These are phyloP conservation scores for Pseudogymnoascus sp. DNA, from an alignment of 2,329 filamentous ascomycete genomes.

Conservation along the genomic window DNA sequence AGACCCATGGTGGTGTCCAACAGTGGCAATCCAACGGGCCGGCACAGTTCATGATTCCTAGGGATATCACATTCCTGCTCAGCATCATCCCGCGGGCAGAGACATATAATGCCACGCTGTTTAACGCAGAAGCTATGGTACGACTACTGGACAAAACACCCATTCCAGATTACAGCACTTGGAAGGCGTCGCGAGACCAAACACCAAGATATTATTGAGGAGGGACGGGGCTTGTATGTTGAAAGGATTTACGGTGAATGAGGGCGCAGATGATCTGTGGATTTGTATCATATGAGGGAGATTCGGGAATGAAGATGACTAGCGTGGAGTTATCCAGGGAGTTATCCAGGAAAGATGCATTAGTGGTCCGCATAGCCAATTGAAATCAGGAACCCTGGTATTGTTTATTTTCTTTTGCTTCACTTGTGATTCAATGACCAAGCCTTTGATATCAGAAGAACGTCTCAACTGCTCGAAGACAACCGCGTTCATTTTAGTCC, in stretches of 20 bases:
- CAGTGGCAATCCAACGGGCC: slow-evolving; percentile 26
- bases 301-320: neutral
- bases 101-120: slow-evolving; percentile 61
- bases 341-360: neutral
- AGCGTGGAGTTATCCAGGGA: neutral
- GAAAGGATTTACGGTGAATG: neutral
- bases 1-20: slow-evolving; percentile 35
- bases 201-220: slow-evolving; percentile 16
- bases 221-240: neutral
- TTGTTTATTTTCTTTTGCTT: neutral
- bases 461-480: neutral
- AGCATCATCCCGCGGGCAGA: slow-evolving; percentile 56
- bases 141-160: slow-evolving; percentile 61
- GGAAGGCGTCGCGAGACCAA: slow-evolving; percentile 35
- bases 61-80: slow-evolving; percentile 52
- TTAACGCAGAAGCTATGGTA: slow-evolving; percentile 65
- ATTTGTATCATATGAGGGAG: neutral
- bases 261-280: neutral
- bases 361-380: neutral
- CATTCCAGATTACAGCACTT: slow-evolving; percentile 53
- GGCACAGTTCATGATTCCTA: slow-evolving; percentile 60
- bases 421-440: neutral
- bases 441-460: neutral
- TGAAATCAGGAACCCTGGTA: neutral
- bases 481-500: neutral